A percentile compares a stretch with the other conserved stretches of the same genome.
phyloP scores from a whole-genome alignment of 1,284 basidiomycete species.

The Moesziomyces aphidis region DNA sequence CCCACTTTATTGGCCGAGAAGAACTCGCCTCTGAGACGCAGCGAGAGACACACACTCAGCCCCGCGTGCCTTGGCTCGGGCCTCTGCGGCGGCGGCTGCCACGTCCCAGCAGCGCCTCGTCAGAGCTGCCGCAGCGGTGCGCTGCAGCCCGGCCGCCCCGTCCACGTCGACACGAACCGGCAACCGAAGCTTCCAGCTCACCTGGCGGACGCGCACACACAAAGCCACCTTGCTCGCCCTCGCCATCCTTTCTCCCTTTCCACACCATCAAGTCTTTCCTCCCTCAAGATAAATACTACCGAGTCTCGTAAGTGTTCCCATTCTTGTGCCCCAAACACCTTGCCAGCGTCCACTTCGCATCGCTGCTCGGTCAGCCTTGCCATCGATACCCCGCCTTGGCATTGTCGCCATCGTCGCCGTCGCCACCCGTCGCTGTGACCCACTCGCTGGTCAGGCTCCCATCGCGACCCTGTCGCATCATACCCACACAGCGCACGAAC shows the following conservation, averaged over 20 bases:
- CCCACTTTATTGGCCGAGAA: slow-evolving; percentile 20
- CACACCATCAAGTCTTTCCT: slow-evolving; percentile 22
- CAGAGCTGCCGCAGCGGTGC: no score
- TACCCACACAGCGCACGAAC: background rate
- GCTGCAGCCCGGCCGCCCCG: background rate
- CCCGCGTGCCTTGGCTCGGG: background rate
- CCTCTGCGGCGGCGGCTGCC: no score
- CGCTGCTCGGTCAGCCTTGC: slow-evolving; percentile 6
- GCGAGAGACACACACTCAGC: slow-evolving; percentile 6
- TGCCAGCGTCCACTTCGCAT: background rate
- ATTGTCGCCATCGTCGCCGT: slow-evolving; percentile 4
- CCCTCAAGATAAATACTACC: slow-evolving; percentile 45
- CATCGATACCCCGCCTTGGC: slow-evolving; percentile 5
- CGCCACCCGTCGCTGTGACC: slow-evolving; percentile 1
- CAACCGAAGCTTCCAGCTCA: slow-evolving; percentile 44
- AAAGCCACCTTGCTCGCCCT: background rate
- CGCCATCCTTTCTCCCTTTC: slow-evolving; percentile 2
- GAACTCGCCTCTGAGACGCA: background rate
- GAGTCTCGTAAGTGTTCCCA: slow-evolving; percentile 25
- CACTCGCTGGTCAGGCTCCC: slow-evolving; percentile 3
- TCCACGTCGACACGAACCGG: slow-evolving; percentile 36
- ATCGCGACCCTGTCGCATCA: background rate
- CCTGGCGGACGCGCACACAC: background rate
- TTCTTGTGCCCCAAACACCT: background rate
- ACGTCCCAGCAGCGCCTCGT: no score